Evolutionary conservation across 129 eudicot genomes (phyloP).

Genomic region (Daucus carota): DH1_v3.0 NC_030381.2:50033501-50034000

Average conservation of each 20-base stretch:
- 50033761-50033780: constrained; percentile 80
- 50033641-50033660: background rate
- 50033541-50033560: constrained; percentile 98
- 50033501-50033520: constrained; percentile 89
- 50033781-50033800: constrained; percentile 87
- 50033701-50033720: constrained; percentile 26
- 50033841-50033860: constrained; percentile 92
- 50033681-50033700: background rate
- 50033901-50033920: background rate
- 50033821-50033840: constrained; percentile 73
- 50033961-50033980: background rate
- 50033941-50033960: background rate
- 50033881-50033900: constrained; percentile 3
- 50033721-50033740: constrained; percentile 81
- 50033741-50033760: constrained; percentile 91
- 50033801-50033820: constrained; percentile 58
- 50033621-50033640: constrained; percentile 4
- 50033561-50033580: constrained; percentile 81
- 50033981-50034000: background rate
- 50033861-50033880: constrained; percentile 73
- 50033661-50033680: background rate
- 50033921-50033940: background rate
- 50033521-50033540: constrained; percentile 70
- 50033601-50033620: constrained; percentile 33
- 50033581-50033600: constrained; percentile 79